Percentiles rank a stretch among this genome's conserved stretches.
Evolutionary conservation across 2,329 filamentous ascomycete genomes (phyloP).

Genomic region (Cordyceps javanica): DNA sequence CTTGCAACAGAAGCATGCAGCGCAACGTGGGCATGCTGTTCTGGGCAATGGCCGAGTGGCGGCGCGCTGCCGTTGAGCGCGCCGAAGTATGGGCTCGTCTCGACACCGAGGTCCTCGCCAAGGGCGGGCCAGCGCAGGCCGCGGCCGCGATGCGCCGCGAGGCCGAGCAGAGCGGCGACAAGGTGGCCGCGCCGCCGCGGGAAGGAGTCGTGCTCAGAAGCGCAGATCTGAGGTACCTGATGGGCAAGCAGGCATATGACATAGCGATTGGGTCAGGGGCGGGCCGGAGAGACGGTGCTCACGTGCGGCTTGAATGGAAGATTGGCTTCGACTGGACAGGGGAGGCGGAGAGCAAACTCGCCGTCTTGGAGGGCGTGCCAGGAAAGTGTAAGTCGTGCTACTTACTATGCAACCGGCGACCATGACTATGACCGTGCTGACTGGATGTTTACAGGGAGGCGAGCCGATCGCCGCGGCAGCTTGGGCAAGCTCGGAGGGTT

Average conservation of each 20-base stretch:
- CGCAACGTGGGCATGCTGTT: constrained; percentile 54
- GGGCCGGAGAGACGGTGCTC: constrained; percentile 30
- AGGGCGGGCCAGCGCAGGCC: constrained; percentile 22
- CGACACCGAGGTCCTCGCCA: constrained; percentile 38
- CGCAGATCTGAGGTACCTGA: constrained; percentile 45
- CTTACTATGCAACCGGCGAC: no score
- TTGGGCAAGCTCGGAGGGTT: constrained; percentile 52
- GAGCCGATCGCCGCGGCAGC: constrained; percentile 49
- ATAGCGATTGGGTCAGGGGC: constrained; percentile 32
- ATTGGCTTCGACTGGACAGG: constrained; percentile 68
- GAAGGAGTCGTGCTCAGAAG: constrained; percentile 14
- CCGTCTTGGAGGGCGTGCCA: constrained; percentile 50
- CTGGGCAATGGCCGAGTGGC: constrained; percentile 66
- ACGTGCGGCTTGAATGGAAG: constrained; percentile 53
- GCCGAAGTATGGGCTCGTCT: constrained; percentile 58
- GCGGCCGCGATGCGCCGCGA: constrained; percentile 19
- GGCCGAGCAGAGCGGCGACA: constrained; percentile 18
- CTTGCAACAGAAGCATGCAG: constrained; percentile 38
- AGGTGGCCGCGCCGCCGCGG: constrained; percentile 16
- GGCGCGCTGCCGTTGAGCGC: constrained; percentile 52
- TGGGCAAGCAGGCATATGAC: constrained; percentile 46
- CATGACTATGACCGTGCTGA: constrained; percentile 10
- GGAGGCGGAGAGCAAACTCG: constrained; percentile 56
- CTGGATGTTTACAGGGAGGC: constrained; percentile 45
- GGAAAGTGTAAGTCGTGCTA: constrained; percentile 51